Base-by-base conservation (phyloP, 2,329 filamentous ascomycete species). In the Penicillium sp. region DNA sequence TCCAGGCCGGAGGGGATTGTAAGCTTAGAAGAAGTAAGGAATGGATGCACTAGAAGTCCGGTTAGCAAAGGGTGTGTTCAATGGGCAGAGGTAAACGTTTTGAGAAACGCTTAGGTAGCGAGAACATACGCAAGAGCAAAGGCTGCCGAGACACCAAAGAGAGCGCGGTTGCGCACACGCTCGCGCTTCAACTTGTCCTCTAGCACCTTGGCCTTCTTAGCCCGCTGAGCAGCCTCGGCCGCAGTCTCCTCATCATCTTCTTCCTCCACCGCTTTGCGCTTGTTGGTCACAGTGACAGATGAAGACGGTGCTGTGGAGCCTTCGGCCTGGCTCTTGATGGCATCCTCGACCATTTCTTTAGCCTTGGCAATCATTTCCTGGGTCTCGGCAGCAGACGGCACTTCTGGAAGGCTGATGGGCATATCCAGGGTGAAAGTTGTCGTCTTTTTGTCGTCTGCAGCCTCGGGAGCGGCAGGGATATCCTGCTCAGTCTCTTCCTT, bases 81-180 rank as follows among this genome's bases (percentile, higher is more conserved):
- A 14, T 22, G 20, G 38, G 35, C 20, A 6, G 7, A 54, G 11
- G 34, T 48, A 31, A 31, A 31, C 28, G 28, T 31, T 31, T 31
- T 5, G 7, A 31, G 7, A 8, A 8, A 31, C 28, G 28, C 7
- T 47, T 15, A 17, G 45, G 50, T 14, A 54, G 47, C 34, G 57
- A 28, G 14, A n/a, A 89, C 92, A 81, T 86, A 98, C 95, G 93
- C 93, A 76, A 97, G 85, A 58, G 91, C 91, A 74, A 97, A 84
- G 49, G 91, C 95, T 59, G 92, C 92, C 63, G 89, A 91, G 55
- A 98, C 86, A 59, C 95, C 94, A 63, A 96, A 84, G 62, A 96
- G 81, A 49, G 95, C 92, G 72, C 92, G 87, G 76, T 88, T 91
- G 78, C 91, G 89, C 66, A 97, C 91, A 71, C 88, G 90, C 78